phyloP scores from a whole-genome alignment of 768 basidiomycete genomes.

The Leccinellum luteum region DNA sequence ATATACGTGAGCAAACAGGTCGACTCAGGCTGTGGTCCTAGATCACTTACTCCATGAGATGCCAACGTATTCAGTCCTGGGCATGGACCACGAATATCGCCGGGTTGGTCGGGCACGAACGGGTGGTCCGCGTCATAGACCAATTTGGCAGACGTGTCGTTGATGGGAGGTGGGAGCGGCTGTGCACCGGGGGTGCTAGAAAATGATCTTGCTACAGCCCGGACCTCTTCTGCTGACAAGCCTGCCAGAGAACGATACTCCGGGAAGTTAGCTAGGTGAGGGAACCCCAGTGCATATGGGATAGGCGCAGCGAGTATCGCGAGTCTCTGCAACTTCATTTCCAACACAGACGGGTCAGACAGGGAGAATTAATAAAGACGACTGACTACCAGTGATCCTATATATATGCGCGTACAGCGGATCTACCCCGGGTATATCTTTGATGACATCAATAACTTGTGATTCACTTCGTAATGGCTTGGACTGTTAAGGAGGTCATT shows the following conservation, averaged over 20 bases:
- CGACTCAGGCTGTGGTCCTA: neutral
- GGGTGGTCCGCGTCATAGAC: constrained; percentile 21
- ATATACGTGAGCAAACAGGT: neutral
- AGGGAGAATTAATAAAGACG: neutral
- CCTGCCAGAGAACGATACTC: constrained; percentile 23
- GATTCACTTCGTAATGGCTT: neutral
- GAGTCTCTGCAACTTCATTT: constrained; percentile 11
- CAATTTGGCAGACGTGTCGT: constrained; percentile 23
- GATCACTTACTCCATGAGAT: constrained; percentile 25
- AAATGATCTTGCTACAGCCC: constrained; percentile 12
- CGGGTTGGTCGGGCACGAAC: constrained; percentile 8
- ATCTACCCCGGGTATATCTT: too few species aligned
- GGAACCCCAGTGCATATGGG: constrained; percentile 10
- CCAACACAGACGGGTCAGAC: neutral
- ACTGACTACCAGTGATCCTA: neutral
- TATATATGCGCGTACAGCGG: too few species aligned
- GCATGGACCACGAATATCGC: constrained; percentile 27
- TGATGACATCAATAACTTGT: too few species aligned
- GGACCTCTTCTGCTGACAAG: constrained; percentile 15
- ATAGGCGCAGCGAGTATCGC: neutral
- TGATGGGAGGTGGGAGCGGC: constrained; percentile 20
- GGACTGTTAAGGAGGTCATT: neutral
- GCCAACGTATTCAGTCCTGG: constrained; percentile 27
- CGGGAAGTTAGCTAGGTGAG: constrained; percentile 15
- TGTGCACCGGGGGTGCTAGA: constrained; percentile 22